Evolutionary conservation across 2,329 filamentous ascomycete genomes (phyloP), one percentile per base, ranked within the genome.

Genomic region (Fusarium verticillioides): DNA sequence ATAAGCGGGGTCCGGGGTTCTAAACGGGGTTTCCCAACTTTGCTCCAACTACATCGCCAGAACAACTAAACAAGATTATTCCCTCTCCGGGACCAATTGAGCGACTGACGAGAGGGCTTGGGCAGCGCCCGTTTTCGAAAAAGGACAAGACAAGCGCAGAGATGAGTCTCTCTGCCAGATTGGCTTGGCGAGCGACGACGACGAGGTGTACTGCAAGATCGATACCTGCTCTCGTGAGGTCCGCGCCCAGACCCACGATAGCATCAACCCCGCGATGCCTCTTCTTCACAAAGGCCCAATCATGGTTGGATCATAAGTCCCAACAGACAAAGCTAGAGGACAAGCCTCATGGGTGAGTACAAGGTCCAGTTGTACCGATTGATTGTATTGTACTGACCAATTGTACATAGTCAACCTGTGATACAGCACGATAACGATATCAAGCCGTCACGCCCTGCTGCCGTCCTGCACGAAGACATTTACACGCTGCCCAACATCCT

Each of bases 401-500:
- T 61, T 39, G 57, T 28, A 37, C 34, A 36, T 26, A 70, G 73
- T 42, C 62, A 62, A 60, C 42, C 64, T 32, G 42, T 34, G 12
- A 59, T 32, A 34, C 37, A 54, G 13, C 46, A 50, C n/a, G 39
- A 46, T 47, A 46, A 44, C 23, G 32, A 49, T 47, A 50, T 62
- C 42, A 39, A 47, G 12, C 32, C 58, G 23, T 19, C 59, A 28
- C 60, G 61, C 43, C 44, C 61, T 46, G 53, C 44, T 59, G 19
- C 74, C 44, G 69, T 68, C 54, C 57, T 72, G 37, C 71, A 92
- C 80, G 96, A 99, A 83, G 95, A 99, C 80, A 97, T 99, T 79
- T 98, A 97, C 85, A 99, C 94, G 40, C 80, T 99, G n/a, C 96
- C 96, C 44, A 99, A 99, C 81, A 87, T 97, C 70, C 88, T 99